phyloP scores from a whole-genome alignment of 1,284 basidiomycete species.

The Inonotus obliquus region DNA sequence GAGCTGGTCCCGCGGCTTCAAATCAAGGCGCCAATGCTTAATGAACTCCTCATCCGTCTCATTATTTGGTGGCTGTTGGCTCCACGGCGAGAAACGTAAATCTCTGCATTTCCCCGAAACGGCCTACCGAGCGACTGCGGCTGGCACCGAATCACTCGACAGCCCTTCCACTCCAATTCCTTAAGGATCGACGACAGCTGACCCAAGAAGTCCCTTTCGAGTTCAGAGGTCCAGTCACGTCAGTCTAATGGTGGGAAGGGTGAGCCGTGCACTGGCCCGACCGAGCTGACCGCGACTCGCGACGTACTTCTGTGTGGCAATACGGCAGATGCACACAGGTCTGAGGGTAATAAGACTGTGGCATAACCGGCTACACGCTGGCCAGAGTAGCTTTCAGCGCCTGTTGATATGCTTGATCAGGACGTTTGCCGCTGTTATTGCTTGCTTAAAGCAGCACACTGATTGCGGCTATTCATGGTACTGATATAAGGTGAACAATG shows the following conservation, averaged over 20 bases:
- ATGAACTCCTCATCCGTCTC: neutral
- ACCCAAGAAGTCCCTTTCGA: neutral
- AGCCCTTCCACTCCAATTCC: neutral
- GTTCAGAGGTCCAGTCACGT: neutral
- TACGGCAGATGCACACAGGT: neutral
- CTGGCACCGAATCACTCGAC: neutral
- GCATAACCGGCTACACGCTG: neutral
- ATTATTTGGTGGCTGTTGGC: neutral
- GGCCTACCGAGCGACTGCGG: neutral
- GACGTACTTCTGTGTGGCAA: neutral
- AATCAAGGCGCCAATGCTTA: slow-evolving; percentile 33
- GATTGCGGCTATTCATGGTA: too few relatives aligned
- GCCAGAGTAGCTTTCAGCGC: neutral
- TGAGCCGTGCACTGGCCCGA: neutral
- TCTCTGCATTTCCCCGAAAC: too few relatives aligned
- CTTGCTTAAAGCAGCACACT: too few relatives aligned
- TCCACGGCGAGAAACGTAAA: neutral
- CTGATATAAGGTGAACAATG: too few relatives aligned
- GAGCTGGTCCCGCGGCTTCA: slow-evolving; percentile 30
- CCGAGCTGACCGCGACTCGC: neutral
- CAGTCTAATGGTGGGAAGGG: neutral
- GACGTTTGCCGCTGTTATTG: too few relatives aligned
- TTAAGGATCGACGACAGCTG: neutral
- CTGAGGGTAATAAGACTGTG: neutral
- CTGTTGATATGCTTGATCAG: too few relatives aligned